These are phyloP conservation scores for Tylopilus balloui DNA, from an alignment of 768 basidiomycete genomes.

Conservation along the genomic window DNA sequence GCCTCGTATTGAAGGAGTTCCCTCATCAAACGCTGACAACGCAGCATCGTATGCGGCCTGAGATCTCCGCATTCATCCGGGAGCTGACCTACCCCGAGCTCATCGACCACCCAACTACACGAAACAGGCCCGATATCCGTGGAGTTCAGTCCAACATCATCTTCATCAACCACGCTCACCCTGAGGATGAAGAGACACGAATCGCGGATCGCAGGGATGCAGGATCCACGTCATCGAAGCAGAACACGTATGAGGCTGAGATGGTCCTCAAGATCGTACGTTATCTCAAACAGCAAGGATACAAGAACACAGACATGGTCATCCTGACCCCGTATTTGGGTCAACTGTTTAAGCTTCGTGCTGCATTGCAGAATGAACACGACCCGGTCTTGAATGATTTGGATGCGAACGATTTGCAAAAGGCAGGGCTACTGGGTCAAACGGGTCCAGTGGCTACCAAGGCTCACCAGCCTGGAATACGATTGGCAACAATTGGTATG, in stretches of 20 bases:
- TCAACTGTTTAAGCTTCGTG: slow-evolving; percentile 49
- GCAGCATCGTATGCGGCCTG: slow-evolving; percentile 74
- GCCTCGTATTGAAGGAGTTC: slow-evolving; percentile 56
- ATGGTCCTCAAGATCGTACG: slow-evolving; percentile 66
- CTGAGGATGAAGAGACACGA: slow-evolving; percentile 46
- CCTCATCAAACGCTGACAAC: slow-evolving; percentile 53
- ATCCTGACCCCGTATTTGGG: slow-evolving; percentile 68
- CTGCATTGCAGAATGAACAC: slow-evolving; percentile 38
- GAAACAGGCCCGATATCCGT: slow-evolving; percentile 45
- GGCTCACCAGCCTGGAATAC: slow-evolving; percentile 36
- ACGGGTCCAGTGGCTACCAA: slow-evolving; percentile 36
- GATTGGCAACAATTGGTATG: slow-evolving; percentile 65
- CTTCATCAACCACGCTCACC: slow-evolving; percentile 54
- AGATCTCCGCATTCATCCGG: slow-evolving; percentile 63
- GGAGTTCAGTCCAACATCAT: slow-evolving; percentile 58
- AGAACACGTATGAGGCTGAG: slow-evolving; percentile 53
- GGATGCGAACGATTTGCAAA: slow-evolving; percentile 54
- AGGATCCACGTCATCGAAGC: slow-evolving; percentile 52
- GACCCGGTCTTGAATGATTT: slow-evolving; percentile 65
- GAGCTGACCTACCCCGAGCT: slow-evolving; percentile 65
- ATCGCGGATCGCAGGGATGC: slow-evolving; percentile 46
- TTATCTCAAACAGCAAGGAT: slow-evolving; percentile 68
- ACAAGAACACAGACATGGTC: slow-evolving; percentile 55
- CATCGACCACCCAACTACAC: slow-evolving; percentile 49
- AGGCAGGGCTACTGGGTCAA: slow-evolving; percentile 49